Conservation (phyloP, 2,329 filamentous ascomycete genomes). For the Biscogniauxia sp. region DNA sequence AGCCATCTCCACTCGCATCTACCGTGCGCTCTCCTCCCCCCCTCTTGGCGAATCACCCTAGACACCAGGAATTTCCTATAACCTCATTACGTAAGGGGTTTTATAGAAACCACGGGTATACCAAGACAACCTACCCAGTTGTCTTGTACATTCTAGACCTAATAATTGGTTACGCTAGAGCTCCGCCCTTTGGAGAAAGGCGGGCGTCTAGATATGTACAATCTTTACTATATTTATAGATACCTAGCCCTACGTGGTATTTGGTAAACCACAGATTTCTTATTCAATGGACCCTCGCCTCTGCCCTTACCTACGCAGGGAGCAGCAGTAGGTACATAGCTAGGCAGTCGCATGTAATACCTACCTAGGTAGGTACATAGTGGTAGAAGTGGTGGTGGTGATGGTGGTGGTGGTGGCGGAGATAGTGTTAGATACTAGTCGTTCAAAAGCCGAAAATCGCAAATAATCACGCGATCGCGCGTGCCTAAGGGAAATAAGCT, state of each 20-base stretch:
- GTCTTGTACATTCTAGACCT: no score
- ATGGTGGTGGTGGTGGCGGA: no score
- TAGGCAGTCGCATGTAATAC: no score
- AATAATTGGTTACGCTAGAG: not conserved
- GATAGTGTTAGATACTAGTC: no score
- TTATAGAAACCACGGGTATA: not conserved
- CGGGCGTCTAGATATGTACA: not conserved
- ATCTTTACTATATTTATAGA: not conserved
- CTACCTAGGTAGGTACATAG: no score
- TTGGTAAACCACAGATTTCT: not conserved
- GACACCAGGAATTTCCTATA: not conserved
- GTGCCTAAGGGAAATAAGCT: no score
- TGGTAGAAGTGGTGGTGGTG: no score
- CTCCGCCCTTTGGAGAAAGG: not conserved
- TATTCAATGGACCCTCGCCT: not conserved
- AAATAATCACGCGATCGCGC: no score
- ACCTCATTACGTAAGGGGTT: not conserved
- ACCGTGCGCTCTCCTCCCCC: not conserved
- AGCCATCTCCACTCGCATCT: not conserved
- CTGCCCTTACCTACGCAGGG: not conserved
- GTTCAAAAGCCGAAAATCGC: no score
- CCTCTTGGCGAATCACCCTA: not conserved
- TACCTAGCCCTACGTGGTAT: not conserved
- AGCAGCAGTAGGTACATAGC: no score
- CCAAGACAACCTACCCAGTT: no score